These are phyloP conservation scores for Hyphopichia khmerensis DNA, from an alignment of 1,139 yeast species.

Conservation along the genomic window DNA sequence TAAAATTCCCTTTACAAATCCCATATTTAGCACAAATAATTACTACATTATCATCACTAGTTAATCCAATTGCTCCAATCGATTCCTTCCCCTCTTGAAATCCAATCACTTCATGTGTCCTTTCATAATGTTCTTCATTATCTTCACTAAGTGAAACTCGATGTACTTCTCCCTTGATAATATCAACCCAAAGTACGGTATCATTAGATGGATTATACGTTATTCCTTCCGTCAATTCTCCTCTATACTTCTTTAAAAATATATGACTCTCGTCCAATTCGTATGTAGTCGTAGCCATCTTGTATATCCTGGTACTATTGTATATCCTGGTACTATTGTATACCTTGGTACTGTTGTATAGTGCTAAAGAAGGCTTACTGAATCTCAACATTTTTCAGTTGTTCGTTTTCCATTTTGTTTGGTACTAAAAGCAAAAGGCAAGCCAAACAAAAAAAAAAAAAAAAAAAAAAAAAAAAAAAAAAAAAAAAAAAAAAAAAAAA, in stretches of 20 bases:
- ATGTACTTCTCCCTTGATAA: slow-evolving; percentile 57
- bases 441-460: no score
- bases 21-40: slow-evolving; percentile 59
- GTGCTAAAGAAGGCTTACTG: no score
- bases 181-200: slow-evolving; percentile 69
- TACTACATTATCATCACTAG: slow-evolving; percentile 42
- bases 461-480: no score
- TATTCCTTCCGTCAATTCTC: slow-evolving; percentile 64
- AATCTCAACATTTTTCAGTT: no score
- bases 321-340: no score
- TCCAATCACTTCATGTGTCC: slow-evolving; percentile 40
- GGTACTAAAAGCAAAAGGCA: no score
- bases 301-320: no score
- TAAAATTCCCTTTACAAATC: slow-evolving; percentile 49
- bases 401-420: no score
- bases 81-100: slow-evolving; percentile 29
- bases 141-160: slow-evolving; percentile 27
- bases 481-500: no score
- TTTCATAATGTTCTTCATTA: slow-evolving; percentile 16
- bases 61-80: slow-evolving; percentile 66
- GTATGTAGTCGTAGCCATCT: no score
- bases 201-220: slow-evolving; percentile 59
- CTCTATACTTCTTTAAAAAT: slow-evolving; percentile 44
- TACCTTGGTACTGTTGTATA: no score
- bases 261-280: no score